Percentiles rank a stretch among this genome's conserved stretches.
Evolutionary conservation across 129 eudicot species (phyloP).

Genomic region (sunflower (Helianthus annuus)): HanXRQr2.0-SUNRISE NC_035446.2:172264303-172264802

Average conservation of each 20-base stretch:
- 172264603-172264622: constrained; percentile 71
- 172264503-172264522: constrained; percentile 24
- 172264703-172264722: too few relatives aligned
- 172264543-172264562: constrained; percentile 39
- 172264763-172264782: too few relatives aligned
- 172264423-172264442: not conserved
- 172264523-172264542: constrained; percentile 33
- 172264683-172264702: too few relatives aligned
- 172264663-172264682: not conserved
- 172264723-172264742: too few relatives aligned
- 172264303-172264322: constrained; percentile 67
- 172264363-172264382: not conserved
- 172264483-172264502: constrained; percentile 41
- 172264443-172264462: constrained; percentile 18
- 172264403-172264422: not conserved
- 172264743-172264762: too few relatives aligned
- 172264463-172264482: constrained; percentile 63
- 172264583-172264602: constrained; percentile 43
- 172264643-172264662: not conserved
- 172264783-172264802: too few relatives aligned
- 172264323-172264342: constrained; percentile 71
- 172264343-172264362: constrained; percentile 74
- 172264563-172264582: constrained; percentile 33
- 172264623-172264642: not conserved
- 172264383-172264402: too few relatives aligned